Evolutionary conservation across 768 basidiomycete species (phyloP), one percentile per base, ranked within the genome.

Genomic region (Rhodotorula sphaerocarpa): DNA sequence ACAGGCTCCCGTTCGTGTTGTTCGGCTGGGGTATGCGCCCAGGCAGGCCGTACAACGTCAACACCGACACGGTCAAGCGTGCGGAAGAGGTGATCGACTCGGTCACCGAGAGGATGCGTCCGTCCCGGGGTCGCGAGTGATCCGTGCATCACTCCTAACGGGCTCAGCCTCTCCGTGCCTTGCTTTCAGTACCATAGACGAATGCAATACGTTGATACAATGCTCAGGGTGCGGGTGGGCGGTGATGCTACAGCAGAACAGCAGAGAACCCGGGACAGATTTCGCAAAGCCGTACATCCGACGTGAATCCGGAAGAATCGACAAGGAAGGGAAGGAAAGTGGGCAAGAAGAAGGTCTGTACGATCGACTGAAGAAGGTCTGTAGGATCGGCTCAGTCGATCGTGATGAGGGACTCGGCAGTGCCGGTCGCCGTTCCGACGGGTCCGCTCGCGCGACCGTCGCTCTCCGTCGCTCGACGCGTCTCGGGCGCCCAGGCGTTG

Each of bases 21-120:
- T 66, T 66, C 41, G 65, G 65, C 25, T 60, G 43, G 42, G 59
- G 59, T 20, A 55, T 66, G 16, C 36, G 44, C 10, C 59, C 55
- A 1, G 27, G 43, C 23, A 44, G 14, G 10, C 9, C 25, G 2
- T n/a, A n/a, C n/a, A 20, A n/a, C 42, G 3, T 31, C 15, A 33
- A 28, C 1, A 44, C 25, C n/a, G 44, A 55, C 31, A 10, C 18
- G 3, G 21, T 54, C 41, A 42, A 54, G 41, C 2, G 9, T 9
- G 27, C 41, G 28, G 39, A 42, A 10, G 52, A 27, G 25, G 5
- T 3, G 36, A 16, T 39, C n/a, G n/a, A n/a, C n/a, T n/a, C n/a
- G n/a, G n/a, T n/a, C n/a, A n/a, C n/a, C n/a, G n/a, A n/a, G 10
- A 9, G 16, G 36, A 9, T 39, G 10, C 36, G 36, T 39, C 36